Evolutionary conservation across 2,329 filamentous ascomycete genomes (phyloP), one percentile per base, ranked within the genome.

Genomic region (Bertia moriformis): DNA sequence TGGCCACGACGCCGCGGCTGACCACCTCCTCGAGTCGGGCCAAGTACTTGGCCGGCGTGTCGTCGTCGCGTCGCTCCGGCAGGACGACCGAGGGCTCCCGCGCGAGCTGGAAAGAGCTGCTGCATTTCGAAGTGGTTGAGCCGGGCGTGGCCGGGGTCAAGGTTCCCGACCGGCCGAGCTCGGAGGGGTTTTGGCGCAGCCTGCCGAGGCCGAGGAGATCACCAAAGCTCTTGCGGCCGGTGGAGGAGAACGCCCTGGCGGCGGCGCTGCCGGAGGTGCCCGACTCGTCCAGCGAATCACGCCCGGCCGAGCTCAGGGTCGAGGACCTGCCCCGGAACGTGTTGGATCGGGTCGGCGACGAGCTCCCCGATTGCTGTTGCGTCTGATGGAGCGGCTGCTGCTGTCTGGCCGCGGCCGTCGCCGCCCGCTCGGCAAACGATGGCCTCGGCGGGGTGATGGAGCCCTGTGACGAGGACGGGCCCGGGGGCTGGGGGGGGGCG

Each of bases 191-290:
- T 50, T 93, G 83, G 38, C 89, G 74, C 43, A 94, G 69, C 45
- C 88, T 75, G 45, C 76, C 71, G 15, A 95, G 63, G 13, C 76
- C 80, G 49, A 98, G 78, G 15, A 96, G 65, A 47, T 94, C 91
- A 39, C 88, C 86, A 49, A 98, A 86, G 58, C 89, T 96, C 58
- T 88, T 91, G 40, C 91, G 74, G 4, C 88, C 87, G n/a, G 81
- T 89, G 0, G 86, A 94, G 1, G 81, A 85, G 1, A 88, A 94
- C 4, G 77, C 88, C 39, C 87, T 71, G 22, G 7, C n/a, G 22
- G 22, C 22, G n/a, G 76, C 59, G 18, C 73, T 72, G 3, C 78
- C 77, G 3, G 80, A 76, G 4, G 74, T 66, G 4, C 82, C 69
- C 40, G 78, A 74, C 22, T 81, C 74, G 44, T 86, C 83, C 40